Evolutionary conservation across 2,329 filamentous ascomycete species (phyloP).

Genomic region (Leptographium radiaticola): DNA sequence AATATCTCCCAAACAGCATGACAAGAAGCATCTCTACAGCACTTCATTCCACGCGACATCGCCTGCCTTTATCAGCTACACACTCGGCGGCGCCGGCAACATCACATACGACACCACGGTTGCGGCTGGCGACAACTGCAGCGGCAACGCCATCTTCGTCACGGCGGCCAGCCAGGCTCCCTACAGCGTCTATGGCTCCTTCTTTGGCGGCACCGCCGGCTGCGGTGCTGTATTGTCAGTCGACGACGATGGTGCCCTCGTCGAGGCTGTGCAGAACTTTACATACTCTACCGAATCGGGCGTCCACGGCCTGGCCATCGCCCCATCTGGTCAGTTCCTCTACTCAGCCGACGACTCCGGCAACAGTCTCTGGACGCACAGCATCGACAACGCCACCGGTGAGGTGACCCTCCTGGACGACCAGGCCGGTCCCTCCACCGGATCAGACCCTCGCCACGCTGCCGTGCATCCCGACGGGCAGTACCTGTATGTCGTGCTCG

Average conservation of each 20-base stretch:
- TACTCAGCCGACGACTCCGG: constrained; percentile 14
- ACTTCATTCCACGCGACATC: constrained; percentile 5
- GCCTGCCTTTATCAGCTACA: constrained; percentile 4
- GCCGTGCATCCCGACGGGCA: constrained; percentile 7
- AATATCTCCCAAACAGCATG: constrained; percentile 5
- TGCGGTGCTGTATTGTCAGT: constrained; percentile 12
- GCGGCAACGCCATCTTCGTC: constrained; percentile 10
- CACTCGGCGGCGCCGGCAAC: background rate
- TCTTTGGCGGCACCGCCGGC: constrained; percentile 8
- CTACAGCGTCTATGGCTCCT: constrained; percentile 8
- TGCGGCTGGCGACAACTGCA: constrained; percentile 4
- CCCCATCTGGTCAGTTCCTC: constrained; percentile 2
- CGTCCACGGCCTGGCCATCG: constrained; percentile 11
- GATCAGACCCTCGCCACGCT: constrained; percentile 10
- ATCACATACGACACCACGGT: background rate
- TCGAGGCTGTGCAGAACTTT: constrained; percentile 5
- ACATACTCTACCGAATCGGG: constrained; percentile 9
- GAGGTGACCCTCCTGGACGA: background rate
- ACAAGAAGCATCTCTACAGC: constrained; percentile 12
- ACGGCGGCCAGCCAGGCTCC: constrained; percentile 6
- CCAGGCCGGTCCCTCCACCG: background rate
- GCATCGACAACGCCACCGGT: constrained; percentile 5
- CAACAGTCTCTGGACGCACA: constrained; percentile 13
- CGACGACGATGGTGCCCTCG: constrained; percentile 6
- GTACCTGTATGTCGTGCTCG: constrained; percentile 12